phyloP scores from a whole-genome alignment of 2,329 filamentous ascomycete species.

The Cercospora nicotianae region DNA sequence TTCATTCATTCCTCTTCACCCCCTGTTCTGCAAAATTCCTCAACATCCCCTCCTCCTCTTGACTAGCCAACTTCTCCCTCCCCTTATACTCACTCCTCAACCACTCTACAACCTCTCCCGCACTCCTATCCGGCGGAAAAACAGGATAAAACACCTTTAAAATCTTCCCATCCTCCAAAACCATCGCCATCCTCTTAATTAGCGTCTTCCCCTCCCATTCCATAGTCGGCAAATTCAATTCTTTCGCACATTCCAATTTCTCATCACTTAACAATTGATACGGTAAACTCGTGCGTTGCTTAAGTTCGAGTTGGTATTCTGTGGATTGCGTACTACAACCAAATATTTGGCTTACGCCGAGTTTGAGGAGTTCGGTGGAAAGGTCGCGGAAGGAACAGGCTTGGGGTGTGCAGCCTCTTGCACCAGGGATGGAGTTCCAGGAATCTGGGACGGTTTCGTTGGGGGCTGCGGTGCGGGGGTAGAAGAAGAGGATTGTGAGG shows the following conservation, averaged over 20 bases:
- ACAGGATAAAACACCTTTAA: constrained; percentile 48
- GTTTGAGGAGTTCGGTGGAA: constrained; percentile 32
- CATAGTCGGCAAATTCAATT: constrained; percentile 42
- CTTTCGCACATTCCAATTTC: constrained; percentile 38
- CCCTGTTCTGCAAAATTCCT: neutral
- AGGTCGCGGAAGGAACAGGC: constrained; percentile 47
- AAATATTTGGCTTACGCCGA: constrained; percentile 41
- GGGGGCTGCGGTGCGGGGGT: constrained; percentile 44
- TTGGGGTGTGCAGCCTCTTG: constrained; percentile 48
- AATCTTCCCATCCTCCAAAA: constrained; percentile 44
- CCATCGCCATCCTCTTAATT: constrained; percentile 43
- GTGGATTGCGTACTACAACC: constrained; percentile 45
- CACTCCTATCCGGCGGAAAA: constrained; percentile 44
- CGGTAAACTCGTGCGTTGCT: constrained; percentile 42
- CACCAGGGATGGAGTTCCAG: constrained; percentile 48
- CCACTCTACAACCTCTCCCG: constrained; percentile 42
- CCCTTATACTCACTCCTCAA: constrained; percentile 11
- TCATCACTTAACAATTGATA: constrained; percentile 47
- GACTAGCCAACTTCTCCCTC: neutral
- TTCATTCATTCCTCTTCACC: neutral
- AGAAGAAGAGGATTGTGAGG: constrained; percentile 47
- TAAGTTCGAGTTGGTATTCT: constrained; percentile 44
- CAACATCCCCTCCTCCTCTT: neutral
- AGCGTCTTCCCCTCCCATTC: constrained; percentile 42
- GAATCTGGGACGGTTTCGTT: constrained; percentile 42